Evolutionary conservation across 2,329 filamentous ascomycete species (phyloP), one percentile per base, ranked within the genome.

Genomic region (Penicillium sp.): DNA sequence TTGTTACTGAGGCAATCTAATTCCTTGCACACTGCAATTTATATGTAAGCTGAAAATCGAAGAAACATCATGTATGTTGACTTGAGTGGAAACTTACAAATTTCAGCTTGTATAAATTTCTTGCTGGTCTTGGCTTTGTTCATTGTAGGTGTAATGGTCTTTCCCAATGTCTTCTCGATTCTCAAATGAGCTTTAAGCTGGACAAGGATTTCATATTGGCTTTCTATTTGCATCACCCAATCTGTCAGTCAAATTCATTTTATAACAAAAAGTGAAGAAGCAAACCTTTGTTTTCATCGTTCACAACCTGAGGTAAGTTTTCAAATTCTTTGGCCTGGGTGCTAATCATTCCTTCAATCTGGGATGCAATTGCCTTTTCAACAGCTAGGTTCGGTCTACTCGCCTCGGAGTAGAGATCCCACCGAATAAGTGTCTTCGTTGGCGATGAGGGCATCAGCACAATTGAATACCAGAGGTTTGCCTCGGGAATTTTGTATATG

Each of bases 361-460:
- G 52, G 3, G 33, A 52, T n/a, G 46, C n/a, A 18, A 55, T 24
- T 5, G 50, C 42, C 18, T 45, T 52, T 42, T 58, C 50, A 45
- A 33, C 20, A 11, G 18, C n/a, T n/a, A 18, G 20, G n/a, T 47
- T 28, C 3, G 30, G 18, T 35, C 46, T 47, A n/a, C 12, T 30
- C 1, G 45, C 24, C 5, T 7, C n/a, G 7, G 56, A 35, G 43
- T 69, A 70, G 1, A 72, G 21, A 35, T 73, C 70, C 47, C 66
- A 71, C 51, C 70, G 66, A n/a, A 72, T 43, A 1, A 61, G 49
- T 0, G 68, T 69, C 33, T 48, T 66, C 5, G 52, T 56, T 43
- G 65, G 64, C 1, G 66, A 66, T 0, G 59, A 52, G 1, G 70
- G 69, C 8, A 68, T 26, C 9, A 72, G 62, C 18, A 59, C 66